Percentiles rank a stretch among this genome's conserved stretches.
Conservation (phyloP, 352 stramenopile genomes). For the Phytopythium montanum region DNA sequence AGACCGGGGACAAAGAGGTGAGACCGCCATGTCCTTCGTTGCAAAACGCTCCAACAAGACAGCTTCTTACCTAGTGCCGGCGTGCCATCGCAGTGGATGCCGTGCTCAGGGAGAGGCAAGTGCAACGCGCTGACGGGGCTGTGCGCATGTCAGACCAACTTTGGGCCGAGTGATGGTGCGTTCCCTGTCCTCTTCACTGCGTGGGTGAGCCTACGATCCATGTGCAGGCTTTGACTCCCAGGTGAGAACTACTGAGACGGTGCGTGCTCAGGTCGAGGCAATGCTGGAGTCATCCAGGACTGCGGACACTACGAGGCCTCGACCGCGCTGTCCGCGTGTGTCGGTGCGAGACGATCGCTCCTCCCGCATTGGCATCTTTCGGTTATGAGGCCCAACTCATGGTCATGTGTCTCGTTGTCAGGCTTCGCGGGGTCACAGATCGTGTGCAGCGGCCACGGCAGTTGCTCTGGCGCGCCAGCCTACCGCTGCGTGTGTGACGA, state of each 20-base stretch:
- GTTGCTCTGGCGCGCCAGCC: conserved; percentile 32
- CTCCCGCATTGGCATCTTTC: neutral
- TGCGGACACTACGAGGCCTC: conserved; percentile 39
- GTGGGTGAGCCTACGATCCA: neutral
- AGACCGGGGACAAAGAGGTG: conserved; percentile 63
- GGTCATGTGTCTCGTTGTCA: conserved; percentile 7
- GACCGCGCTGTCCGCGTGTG: neutral
- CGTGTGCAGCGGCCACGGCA: conserved; percentile 57
- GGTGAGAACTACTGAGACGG: neutral
- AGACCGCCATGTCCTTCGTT: neutral
- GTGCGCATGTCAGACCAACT: conserved; percentile 44
- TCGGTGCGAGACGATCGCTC: neutral
- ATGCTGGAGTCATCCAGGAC: conserved; percentile 29
- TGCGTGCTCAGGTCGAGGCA: conserved; percentile 1
- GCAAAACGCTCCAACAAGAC: neutral
- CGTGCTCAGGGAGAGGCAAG: conserved; percentile 51
- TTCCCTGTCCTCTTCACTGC: neutral
- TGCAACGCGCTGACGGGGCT: conserved; percentile 48
- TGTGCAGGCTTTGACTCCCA: too few relatives aligned
- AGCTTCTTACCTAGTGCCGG: neutral
- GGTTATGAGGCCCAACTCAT: neutral
- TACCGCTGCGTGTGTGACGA: conserved; percentile 59
- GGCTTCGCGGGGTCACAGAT: conserved; percentile 28
- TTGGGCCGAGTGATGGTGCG: conserved; percentile 55
- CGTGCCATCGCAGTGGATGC: conserved; percentile 39